Evolutionary conservation across 257 asterid genomes (phyloP).

Genomic region (Primulina tabacum): DNA sequence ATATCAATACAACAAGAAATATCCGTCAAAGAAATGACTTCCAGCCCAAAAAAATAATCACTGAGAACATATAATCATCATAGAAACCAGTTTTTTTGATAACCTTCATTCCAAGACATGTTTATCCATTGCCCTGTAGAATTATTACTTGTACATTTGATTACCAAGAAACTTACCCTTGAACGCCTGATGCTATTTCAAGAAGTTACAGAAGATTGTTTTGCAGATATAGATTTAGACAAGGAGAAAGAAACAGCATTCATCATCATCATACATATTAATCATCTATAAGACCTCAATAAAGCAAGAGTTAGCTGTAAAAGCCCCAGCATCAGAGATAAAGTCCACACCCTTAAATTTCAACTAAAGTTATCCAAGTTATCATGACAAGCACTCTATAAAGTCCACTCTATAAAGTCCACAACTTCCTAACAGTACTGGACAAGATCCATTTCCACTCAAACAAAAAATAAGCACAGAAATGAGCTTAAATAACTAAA

Average conservation of each 20-base stretch:
- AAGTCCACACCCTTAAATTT: constrained; percentile 3
- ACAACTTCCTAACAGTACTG: constrained; percentile 6
- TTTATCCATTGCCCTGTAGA: background rate
- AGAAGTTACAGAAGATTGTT: background rate
- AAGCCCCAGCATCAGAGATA: constrained; percentile 21
- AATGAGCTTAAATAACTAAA: constrained; percentile 16
- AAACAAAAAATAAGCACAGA: background rate
- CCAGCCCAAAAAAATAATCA: background rate
- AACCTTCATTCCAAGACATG: background rate
- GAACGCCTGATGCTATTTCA: background rate
- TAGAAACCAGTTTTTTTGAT: background rate
- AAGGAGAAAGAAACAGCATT: background rate
- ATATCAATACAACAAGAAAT: background rate
- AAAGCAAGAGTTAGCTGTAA: constrained; percentile 2
- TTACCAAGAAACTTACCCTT: background rate
- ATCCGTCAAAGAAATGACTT: background rate
- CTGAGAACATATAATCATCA: background rate
- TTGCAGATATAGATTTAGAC: background rate
- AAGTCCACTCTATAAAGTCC: constrained; percentile 10
- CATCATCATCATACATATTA: constrained; percentile 12
- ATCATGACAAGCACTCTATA: constrained; percentile 11
- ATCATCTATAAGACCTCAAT: constrained; percentile 8
- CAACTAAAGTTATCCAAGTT: constrained; percentile 7
- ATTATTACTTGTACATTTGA: constrained; percentile 3
- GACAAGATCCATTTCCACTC: constrained; percentile 15